Conservation (phyloP, 2,329 filamentous ascomycete genomes). For the Pseudogymnoascus sp. region DNA sequence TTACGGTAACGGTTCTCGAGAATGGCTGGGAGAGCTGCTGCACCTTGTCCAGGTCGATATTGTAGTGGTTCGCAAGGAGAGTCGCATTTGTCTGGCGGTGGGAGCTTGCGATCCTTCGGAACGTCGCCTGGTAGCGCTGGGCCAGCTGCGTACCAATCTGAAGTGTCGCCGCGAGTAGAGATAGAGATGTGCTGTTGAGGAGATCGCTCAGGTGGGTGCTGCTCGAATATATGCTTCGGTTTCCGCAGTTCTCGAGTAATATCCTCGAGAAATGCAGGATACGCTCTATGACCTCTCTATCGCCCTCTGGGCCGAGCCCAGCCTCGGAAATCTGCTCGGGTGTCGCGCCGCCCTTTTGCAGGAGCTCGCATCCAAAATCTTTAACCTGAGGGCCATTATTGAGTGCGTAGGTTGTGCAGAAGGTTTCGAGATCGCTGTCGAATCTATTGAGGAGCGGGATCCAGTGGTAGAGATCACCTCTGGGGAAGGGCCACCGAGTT, state of each 20-base stretch:
- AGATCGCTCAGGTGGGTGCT: constrained; percentile 83
- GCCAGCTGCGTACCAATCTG: constrained; percentile 79
- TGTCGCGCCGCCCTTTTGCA: constrained; percentile 48
- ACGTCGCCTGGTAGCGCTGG: constrained; percentile 83
- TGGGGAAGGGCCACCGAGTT: constrained; percentile 85
- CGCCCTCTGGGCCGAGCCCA: constrained; percentile 66
- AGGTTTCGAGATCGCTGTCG: constrained; percentile 75
- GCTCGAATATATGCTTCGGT: constrained; percentile 91
- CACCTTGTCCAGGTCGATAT: constrained; percentile 70
- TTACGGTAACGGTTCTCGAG: constrained; percentile 55
- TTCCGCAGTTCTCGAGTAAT: constrained; percentile 89
- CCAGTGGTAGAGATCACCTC: constrained; percentile 97
- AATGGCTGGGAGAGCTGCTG: constrained; percentile 80
- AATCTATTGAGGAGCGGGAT: constrained; percentile 90
- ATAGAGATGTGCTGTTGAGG: constrained; percentile 76
- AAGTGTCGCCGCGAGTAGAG: constrained; percentile 69
- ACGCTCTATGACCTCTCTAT: constrained; percentile 69
- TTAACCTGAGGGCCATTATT: constrained; percentile 71
- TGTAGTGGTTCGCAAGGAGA: constrained; percentile 77
- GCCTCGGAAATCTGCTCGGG: constrained; percentile 44
- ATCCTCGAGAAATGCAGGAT: constrained; percentile 80
- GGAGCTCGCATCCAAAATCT: constrained; percentile 61
- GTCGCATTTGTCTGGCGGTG: constrained; percentile 61
- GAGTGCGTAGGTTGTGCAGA: constrained; percentile 73
- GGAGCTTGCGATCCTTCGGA: constrained; percentile 62